Conservation (phyloP, 169 alveolate species). For the Babesia sp. region DNA sequence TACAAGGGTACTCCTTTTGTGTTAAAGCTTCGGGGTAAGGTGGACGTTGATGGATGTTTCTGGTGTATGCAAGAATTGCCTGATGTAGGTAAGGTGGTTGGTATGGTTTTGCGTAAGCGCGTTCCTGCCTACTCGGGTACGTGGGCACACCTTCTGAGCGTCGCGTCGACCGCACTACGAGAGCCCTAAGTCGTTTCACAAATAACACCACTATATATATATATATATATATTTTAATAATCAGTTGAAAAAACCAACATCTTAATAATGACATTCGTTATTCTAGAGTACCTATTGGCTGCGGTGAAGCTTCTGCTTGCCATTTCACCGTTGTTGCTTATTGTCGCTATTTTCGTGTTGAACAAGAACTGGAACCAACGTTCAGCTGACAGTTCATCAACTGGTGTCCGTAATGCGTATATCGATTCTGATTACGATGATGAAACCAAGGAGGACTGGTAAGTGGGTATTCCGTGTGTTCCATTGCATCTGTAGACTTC, state of each 20-base stretch:
- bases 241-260: background rate
- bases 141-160: constrained; percentile 47
- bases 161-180: constrained; percentile 10
- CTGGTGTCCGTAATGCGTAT: constrained; percentile 1
- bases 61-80: constrained; percentile 59
- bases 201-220: too few relatives aligned
- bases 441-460: constrained; percentile 35
- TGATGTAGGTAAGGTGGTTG: constrained; percentile 22
- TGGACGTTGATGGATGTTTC: constrained; percentile 61
- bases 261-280: background rate
- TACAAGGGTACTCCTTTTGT: constrained; percentile 37
- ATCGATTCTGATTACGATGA: constrained; percentile 42
- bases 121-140: constrained; percentile 26
- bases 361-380: constrained; percentile 60
- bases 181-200: too few relatives aligned
- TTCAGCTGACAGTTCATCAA: constrained; percentile 10
- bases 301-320: constrained; percentile 50
- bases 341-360: constrained; percentile 50
- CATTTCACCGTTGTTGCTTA: constrained; percentile 55
- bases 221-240: too few relatives aligned
- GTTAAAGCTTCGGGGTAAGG: constrained; percentile 37
- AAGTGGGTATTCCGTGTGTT: background rate
- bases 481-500: too few relatives aligned
- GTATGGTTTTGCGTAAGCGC: constrained; percentile 43
- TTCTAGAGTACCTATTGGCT: constrained; percentile 20